Evolutionary conservation across 2,329 filamentous ascomycete genomes (phyloP), one percentile per base, ranked within the genome.

Genomic region (Ceratocystis diversiconidia): DNA sequence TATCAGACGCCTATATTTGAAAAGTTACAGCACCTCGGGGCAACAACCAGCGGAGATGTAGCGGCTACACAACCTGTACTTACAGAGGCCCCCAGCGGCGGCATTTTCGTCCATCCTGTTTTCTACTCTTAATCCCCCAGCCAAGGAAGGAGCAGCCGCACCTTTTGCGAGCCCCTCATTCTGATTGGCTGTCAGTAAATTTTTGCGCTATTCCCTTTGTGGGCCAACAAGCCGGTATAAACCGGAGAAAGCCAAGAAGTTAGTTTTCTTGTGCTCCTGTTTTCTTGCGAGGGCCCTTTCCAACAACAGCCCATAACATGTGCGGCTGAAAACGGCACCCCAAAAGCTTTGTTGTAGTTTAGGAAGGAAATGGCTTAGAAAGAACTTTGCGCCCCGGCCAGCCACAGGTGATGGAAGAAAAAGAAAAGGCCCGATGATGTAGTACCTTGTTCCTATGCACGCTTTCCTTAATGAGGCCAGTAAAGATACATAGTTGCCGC

Each of bases 321-420:
- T 44, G 55, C 63, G 63, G 63, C 48, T 65, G 63, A 55, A 65
- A 65, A 65, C 63, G 63, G 63, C 55, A 65, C 44, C 52, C 36
- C 30, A 32, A 32, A 32, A 57, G 55, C 63, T 41, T 48, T 55
- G 30, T 32, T 32, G 30, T 7, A 1, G 30, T 32, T 32, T 7
- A 32, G 30, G 30, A 32, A 32, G 30, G 30, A 32, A 32, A 6
- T 46, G 17, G 8, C 50, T n/a, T 25, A n/a, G 28, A 22, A 50
- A 15, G 17, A 25, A 48, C 46, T 48, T 48, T 19, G 30, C 46
- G 17, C 19, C 46, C 46, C 46, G 46, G 19, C 46, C 46, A 48
- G 5, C 46, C 17, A 48, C 17, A 48, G 8, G 8, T n/a, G 46
- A 2, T 7, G 46, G 46, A 36, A 57, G 28, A 63, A 43, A 36